Evolutionary conservation across 345 rosid species (phyloP).

Genomic region (Gossypium longicalyx): DNA sequence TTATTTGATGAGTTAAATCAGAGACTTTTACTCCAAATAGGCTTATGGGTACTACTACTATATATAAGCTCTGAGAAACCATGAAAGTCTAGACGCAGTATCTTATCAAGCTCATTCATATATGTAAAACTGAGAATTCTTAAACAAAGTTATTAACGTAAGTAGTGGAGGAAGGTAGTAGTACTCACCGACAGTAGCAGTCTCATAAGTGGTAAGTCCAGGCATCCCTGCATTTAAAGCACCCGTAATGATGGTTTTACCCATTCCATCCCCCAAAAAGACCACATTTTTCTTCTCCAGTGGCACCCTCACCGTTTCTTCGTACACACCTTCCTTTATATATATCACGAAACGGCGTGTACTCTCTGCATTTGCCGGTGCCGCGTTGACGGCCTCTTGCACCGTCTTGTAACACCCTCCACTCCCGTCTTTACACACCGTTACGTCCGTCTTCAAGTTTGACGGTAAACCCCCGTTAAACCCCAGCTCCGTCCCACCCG

Average conservation of each 20-base stretch:
- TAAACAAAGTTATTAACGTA: background rate
- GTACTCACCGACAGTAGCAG: conserved; percentile 77
- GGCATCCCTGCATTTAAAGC: conserved; percentile 43
- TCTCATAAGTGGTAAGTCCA: conserved; percentile 59
- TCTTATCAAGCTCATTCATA: background rate
- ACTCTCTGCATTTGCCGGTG: conserved; percentile 43
- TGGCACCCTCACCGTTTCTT: conserved; percentile 73
- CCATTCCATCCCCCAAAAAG: conserved; percentile 79
- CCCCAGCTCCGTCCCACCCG: conserved; percentile 20
- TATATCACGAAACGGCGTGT: conserved; percentile 48
- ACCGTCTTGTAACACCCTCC: conserved; percentile 48
- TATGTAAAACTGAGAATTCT: background rate
- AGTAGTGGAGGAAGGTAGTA: background rate
- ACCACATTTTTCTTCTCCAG: conserved; percentile 76
- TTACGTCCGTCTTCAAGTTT: conserved; percentile 44
- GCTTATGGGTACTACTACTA: too few relatives aligned
- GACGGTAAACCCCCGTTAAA: conserved; percentile 40
- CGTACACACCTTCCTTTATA: conserved; percentile 60
- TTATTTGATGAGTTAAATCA: too few relatives aligned
- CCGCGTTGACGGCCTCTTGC: conserved; percentile 76
- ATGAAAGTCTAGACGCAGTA: background rate
- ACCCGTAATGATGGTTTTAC: conserved; percentile 83
- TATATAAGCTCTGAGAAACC: background rate
- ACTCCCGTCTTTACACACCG: conserved; percentile 57
- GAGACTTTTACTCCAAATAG: too few relatives aligned